Evolutionary conservation across 2,329 filamentous ascomycete genomes (phyloP).

Genomic region (Cercospora berteroae): DNA sequence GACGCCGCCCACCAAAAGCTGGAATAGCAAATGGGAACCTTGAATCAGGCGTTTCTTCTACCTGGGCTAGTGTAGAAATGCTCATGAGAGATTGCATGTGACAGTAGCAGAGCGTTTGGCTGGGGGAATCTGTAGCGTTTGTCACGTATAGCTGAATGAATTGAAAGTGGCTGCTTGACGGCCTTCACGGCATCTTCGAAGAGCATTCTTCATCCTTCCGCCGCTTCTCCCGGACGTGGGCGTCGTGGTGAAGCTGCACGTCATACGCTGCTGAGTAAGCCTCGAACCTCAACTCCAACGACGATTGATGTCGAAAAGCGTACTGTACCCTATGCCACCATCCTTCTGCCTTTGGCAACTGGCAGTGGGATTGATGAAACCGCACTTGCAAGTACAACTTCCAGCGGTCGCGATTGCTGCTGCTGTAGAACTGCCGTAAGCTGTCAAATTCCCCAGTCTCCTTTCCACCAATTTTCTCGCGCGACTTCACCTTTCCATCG

Average conservation of each 20-base stretch:
- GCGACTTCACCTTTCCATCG: neutral
- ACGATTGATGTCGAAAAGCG: neutral
- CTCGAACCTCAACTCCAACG: neutral
- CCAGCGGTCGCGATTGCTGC: neutral
- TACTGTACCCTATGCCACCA: neutral
- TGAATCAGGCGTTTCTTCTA: constrained; percentile 11
- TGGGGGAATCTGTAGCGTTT: constrained; percentile 9
- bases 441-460: neutral
- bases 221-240: neutral
- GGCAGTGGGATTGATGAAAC: neutral
- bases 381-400: neutral
- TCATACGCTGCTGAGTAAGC: neutral
- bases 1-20: constrained; percentile 5
- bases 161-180: constrained; percentile 3
- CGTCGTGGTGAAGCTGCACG: neutral
- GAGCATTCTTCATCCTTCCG: neutral
- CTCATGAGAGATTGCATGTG: constrained; percentile 9
- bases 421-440: neutral
- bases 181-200: neutral
- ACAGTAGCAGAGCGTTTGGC: constrained; percentile 9
- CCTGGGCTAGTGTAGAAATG: constrained; percentile 12
- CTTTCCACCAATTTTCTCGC: neutral
- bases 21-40: constrained; percentile 7
- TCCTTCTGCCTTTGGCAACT: neutral
- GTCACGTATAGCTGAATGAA: constrained; percentile 9